Evolutionary conservation across 2,329 filamentous ascomycete genomes (phyloP).

Genomic region (Helotiales sp.): DNA sequence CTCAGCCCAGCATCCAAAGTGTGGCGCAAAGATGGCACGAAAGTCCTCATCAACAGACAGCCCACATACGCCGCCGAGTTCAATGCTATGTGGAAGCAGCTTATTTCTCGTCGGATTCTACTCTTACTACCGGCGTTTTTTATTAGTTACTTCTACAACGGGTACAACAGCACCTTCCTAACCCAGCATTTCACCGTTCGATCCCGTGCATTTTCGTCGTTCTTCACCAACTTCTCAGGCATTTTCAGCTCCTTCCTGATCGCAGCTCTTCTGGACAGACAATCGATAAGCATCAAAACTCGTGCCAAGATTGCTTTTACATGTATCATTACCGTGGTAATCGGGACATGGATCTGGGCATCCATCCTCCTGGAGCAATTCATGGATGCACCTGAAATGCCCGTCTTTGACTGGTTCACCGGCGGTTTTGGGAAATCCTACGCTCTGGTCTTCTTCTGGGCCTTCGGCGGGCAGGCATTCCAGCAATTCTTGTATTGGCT

Average conservation of each 20-base stretch:
- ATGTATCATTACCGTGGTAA: constrained; percentile 18
- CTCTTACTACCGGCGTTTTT: constrained; percentile 47
- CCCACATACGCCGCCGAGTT: constrained; percentile 18
- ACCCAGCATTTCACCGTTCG: constrained; percentile 51
- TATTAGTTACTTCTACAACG: constrained; percentile 48
- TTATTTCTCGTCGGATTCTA: constrained; percentile 39
- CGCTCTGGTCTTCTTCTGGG: constrained; percentile 26
- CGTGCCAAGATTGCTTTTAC: constrained; percentile 24
- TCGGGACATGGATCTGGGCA: constrained; percentile 29
- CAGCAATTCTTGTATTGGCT: constrained; percentile 29
- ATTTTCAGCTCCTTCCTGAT: constrained; percentile 28
- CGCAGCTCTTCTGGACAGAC: constrained; percentile 19
- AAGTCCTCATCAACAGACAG: constrained; percentile 15
- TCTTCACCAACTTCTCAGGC: constrained; percentile 34
- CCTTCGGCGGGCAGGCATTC: constrained; percentile 24
- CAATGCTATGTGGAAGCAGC: constrained; percentile 16
- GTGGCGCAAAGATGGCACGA: constrained; percentile 20
- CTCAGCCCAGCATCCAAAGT: constrained; percentile 16
- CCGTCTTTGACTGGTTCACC: constrained; percentile 26
- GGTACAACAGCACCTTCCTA: constrained; percentile 49
- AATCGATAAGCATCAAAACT: constrained; percentile 18
- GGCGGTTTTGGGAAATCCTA: constrained; percentile 24
- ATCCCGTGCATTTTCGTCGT: constrained; percentile 46
- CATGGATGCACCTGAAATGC: constrained; percentile 5
- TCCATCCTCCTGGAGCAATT: constrained; percentile 17